These are phyloP conservation scores for Colletotrichum costaricense DNA, from an alignment of 2,329 filamentous ascomycete species.

Conservation along the genomic window DNA sequence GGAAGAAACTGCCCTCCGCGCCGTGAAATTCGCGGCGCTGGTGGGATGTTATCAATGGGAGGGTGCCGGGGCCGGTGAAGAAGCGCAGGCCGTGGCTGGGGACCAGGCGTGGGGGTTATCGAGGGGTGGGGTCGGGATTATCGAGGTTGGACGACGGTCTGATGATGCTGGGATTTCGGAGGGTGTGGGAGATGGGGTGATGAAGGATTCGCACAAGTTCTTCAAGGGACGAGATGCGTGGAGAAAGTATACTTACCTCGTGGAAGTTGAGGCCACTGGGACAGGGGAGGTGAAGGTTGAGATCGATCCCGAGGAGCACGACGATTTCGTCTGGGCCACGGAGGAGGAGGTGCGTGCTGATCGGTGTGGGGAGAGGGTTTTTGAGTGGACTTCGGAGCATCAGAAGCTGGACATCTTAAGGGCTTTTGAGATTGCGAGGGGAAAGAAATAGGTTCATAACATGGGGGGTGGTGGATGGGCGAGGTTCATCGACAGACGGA, in stretches of 20 bases:
- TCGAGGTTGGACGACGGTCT: not conserved
- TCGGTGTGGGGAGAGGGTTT: not conserved
- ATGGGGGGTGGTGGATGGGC: no score
- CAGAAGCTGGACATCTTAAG: slow-evolving; percentile 34
- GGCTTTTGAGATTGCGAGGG: slow-evolving; percentile 23
- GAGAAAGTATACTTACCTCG: slow-evolving; percentile 49
- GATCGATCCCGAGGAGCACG: slow-evolving; percentile 54
- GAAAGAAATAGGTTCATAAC: not conserved
- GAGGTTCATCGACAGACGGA: not conserved
- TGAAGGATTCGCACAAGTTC: not conserved
- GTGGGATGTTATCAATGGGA: slow-evolving; percentile 42
- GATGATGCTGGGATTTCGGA: not conserved
- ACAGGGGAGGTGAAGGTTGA: slow-evolving; percentile 6
- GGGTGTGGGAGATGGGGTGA: slow-evolving; percentile 22
- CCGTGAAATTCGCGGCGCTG: slow-evolving; percentile 52
- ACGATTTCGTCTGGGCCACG: slow-evolving; percentile 49
- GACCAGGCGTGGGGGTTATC: slow-evolving; percentile 14
- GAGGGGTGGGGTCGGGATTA: slow-evolving; percentile 18
- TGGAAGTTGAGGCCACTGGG: slow-evolving; percentile 42
- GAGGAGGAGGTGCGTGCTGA: slow-evolving; percentile 49
- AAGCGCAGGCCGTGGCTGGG: slow-evolving; percentile 34
- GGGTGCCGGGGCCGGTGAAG: slow-evolving; percentile 15
- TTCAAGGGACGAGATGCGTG: slow-evolving; percentile 37
- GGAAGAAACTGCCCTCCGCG: slow-evolving; percentile 61
- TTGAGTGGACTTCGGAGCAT: slow-evolving; percentile 36